These are phyloP conservation scores for Cornus suecica DNA, from an alignment of 148 eudicot genomes.

Conservation along the genomic window DNA sequence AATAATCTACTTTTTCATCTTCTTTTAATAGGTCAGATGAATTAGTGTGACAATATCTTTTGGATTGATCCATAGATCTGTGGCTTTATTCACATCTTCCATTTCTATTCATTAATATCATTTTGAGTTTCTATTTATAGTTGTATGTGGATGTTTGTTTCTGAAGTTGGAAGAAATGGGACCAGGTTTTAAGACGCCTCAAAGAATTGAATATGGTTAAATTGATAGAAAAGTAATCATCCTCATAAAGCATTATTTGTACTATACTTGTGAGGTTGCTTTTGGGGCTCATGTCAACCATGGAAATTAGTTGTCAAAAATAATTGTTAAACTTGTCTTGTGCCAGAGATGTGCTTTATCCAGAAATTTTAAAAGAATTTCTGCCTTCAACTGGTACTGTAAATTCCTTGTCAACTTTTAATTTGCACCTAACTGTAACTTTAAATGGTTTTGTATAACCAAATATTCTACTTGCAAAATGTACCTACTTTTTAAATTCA, in stretches of 20 bases:
- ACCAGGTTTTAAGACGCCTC: not conserved
- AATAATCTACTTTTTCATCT: not conserved
- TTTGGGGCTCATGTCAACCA: not conserved
- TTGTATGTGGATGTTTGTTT: not conserved
- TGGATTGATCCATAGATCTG: not conserved
- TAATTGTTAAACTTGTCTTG: not conserved
- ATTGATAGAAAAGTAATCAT: not conserved
- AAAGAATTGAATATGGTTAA: not conserved
- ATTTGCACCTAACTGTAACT: not conserved
- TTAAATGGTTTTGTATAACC: not conserved
- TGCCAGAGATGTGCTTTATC: not conserved
- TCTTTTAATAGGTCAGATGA: not conserved
- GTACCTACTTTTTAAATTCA: not conserved
- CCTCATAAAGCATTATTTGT: not conserved
- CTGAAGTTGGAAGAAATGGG: not conserved
- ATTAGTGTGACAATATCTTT: not conserved
- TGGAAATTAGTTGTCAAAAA: not conserved
- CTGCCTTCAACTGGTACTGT: not conserved
- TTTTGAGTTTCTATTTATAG: not conserved
- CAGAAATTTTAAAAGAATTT: not conserved
- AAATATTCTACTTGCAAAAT: not conserved
- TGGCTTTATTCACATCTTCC: not conserved
- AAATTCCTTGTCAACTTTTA: not conserved
- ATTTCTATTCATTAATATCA: not conserved
- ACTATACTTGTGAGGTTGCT: not conserved